These are phyloP conservation scores for Ogataea salicorniae DNA, from an alignment of 805 yeast species.

Conservation along the genomic window DNA sequence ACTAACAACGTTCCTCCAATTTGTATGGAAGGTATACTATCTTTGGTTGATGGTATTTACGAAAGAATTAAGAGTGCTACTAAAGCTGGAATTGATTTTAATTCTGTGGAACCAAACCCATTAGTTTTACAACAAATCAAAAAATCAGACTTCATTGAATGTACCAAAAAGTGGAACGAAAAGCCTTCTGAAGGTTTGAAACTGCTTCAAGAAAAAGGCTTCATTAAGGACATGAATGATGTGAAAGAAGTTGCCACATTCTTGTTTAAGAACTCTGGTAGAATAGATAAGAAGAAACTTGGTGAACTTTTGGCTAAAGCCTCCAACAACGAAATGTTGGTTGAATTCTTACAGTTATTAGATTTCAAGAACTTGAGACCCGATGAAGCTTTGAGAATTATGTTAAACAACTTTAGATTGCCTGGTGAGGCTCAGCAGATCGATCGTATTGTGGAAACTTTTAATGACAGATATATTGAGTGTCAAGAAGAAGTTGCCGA, in stretches of 20 bases:
- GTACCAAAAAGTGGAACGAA: slow-evolving; percentile 70
- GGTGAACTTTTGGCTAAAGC: slow-evolving; percentile 87
- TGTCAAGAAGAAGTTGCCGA: slow-evolving; percentile 35
- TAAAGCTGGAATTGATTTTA: slow-evolving; percentile 20
- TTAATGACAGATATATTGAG: slow-evolving; percentile 73
- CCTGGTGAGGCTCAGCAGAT: slow-evolving; percentile 98
- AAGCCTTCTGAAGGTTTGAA: slow-evolving; percentile 74
- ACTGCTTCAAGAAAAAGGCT: slow-evolving; percentile 57
- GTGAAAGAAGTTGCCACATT: slow-evolving; percentile 66
- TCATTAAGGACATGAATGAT: slow-evolving; percentile 48
- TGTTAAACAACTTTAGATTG: slow-evolving; percentile 77
- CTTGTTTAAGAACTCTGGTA: slow-evolving; percentile 69
- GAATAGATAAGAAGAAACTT: slow-evolving; percentile 79
- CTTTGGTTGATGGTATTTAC: slow-evolving; percentile 60
- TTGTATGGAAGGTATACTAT: slow-evolving; percentile 81
- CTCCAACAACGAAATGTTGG: slow-evolving; percentile 51
- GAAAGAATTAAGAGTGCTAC: slow-evolving; percentile 39
- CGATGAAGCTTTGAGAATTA: slow-evolving; percentile 84
- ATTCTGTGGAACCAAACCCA: slow-evolving; percentile 19
- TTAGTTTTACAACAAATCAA: slow-evolving; percentile 41
- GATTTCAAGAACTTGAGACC: slow-evolving; percentile 77
- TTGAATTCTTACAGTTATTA: slow-evolving; percentile 60
- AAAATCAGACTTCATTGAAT: slow-evolving; percentile 72
- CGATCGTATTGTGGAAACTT: slow-evolving; percentile 83
- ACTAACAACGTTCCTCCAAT: slow-evolving; percentile 90